A percentile compares a stretch with the other conserved stretches of the same genome.
Conservation (phyloP, 176 grass and related monocot species). For the Tillandsia fasciculata region DNA sequence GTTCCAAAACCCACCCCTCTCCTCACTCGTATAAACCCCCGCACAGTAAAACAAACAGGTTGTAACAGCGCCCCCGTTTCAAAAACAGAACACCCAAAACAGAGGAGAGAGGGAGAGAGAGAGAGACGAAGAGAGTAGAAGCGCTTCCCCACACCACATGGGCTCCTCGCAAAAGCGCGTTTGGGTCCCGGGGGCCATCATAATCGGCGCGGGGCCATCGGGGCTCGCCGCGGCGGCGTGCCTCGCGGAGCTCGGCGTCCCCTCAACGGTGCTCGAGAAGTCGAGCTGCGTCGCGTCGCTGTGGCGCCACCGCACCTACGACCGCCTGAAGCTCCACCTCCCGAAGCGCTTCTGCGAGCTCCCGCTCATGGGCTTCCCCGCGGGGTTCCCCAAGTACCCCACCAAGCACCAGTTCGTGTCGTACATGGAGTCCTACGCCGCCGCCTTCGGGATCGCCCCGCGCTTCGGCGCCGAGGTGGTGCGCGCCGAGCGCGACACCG, state of each 20-base stretch:
- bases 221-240: slow-evolving; percentile 72
- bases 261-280: slow-evolving; percentile 67
- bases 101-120: too few relatives aligned
- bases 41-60: slow-evolving; percentile 10
- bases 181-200: slow-evolving; percentile 55
- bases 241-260: slow-evolving; percentile 58
- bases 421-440: slow-evolving; percentile 70
- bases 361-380: slow-evolving; percentile 62
- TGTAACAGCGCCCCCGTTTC: background rate
- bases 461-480: slow-evolving; percentile 51
- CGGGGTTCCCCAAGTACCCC: slow-evolving; percentile 59
- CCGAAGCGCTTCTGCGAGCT: slow-evolving; percentile 94
- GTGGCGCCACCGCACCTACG: slow-evolving; percentile 84
- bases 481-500: slow-evolving; percentile 41
- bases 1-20: slow-evolving; percentile 28
- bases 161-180: background rate
- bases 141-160: slow-evolving; percentile 15
- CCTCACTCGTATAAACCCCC: slow-evolving; percentile 3
- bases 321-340: slow-evolving; percentile 87
- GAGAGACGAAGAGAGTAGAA: background rate
- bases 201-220: slow-evolving; percentile 84
- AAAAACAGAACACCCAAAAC: too few relatives aligned
- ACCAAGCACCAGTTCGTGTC: slow-evolving; percentile 77
- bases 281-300: slow-evolving; percentile 69
- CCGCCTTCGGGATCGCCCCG: slow-evolving; percentile 40